Evolutionary conservation across 768 basidiomycete species (phyloP).

Genomic region (Hygrophoropsis aurantiaca): DNA sequence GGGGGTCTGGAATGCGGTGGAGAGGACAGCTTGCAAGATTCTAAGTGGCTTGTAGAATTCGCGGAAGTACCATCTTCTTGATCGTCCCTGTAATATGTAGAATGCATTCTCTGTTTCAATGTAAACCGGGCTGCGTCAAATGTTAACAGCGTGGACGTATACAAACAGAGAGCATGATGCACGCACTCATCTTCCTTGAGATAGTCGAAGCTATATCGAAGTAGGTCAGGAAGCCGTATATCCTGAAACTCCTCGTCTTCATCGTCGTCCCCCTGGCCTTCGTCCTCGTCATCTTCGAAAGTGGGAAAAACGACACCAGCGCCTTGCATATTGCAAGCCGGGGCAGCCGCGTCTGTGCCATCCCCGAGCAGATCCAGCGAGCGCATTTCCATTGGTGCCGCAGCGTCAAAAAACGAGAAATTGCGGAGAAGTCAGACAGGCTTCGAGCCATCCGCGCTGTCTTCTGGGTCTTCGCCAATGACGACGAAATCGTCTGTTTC

Average conservation of each 20-base stretch:
- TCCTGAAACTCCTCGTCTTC: slow-evolving; percentile 34
- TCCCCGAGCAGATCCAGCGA: slow-evolving; percentile 47
- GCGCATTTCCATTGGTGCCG: slow-evolving; percentile 43
- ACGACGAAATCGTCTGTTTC: slow-evolving; percentile 39
- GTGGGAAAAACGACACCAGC: slow-evolving; percentile 52
- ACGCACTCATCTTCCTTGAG: slow-evolving; percentile 50
- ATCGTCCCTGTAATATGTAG: slow-evolving; percentile 57
- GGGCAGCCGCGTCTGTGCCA: slow-evolving; percentile 35
- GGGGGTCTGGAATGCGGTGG: slow-evolving; percentile 22
- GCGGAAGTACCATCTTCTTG: slow-evolving; percentile 39
- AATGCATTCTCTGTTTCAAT: slow-evolving; percentile 65
- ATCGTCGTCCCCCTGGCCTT: slow-evolving; percentile 55
- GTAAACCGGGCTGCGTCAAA: slow-evolving; percentile 51
- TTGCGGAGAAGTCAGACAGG: slow-evolving; percentile 57
- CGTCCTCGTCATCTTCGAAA: slow-evolving; percentile 58
- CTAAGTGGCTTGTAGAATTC: slow-evolving; percentile 53
- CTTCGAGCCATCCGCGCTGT: slow-evolving; percentile 39
- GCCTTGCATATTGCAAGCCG: slow-evolving; percentile 44
- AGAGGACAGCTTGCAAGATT: slow-evolving; percentile 51
- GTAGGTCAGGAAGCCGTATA: slow-evolving; percentile 48
- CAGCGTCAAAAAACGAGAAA: slow-evolving; percentile 63
- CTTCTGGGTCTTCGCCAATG: slow-evolving; percentile 41
- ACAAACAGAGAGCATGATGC: slow-evolving; percentile 4
- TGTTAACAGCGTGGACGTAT: neutral
- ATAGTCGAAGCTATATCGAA: slow-evolving; percentile 53